Conservation (phyloP, 305 asterid species). For the Solanum chacoense region DNA sequence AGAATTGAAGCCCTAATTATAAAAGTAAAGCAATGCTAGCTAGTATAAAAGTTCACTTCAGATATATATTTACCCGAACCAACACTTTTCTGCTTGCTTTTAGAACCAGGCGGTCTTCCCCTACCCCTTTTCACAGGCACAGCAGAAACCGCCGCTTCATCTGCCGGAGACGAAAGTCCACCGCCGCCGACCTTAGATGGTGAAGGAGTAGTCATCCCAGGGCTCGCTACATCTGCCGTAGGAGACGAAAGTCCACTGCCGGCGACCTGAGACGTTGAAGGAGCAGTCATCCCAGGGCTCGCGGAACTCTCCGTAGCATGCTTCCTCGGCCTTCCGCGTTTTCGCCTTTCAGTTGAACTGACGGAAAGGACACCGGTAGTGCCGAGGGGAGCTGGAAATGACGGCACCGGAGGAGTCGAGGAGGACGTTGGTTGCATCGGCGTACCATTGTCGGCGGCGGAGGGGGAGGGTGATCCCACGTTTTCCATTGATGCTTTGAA, state of each 20-base stretch:
- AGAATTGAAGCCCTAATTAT: background rate
- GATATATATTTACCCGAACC: background rate
- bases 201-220: background rate
- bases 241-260: background rate
- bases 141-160: background rate
- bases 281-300: background rate
- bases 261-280: background rate
- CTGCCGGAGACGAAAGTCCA: background rate
- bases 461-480: background rate
- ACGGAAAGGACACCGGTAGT: background rate
- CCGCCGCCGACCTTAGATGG: background rate
- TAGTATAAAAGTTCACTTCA: background rate
- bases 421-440: background rate
- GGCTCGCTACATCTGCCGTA: background rate
- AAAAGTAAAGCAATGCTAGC: background rate
- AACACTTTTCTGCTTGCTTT: background rate
- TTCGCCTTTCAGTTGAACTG: background rate
- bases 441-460: background rate
- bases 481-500: background rate
- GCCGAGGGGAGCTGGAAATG: background rate
- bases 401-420: background rate
- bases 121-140: constrained; percentile 10
- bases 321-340: constrained; percentile 10
- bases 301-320: background rate
- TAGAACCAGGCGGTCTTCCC: constrained; percentile 10